A percentile compares a stretch with the other conserved stretches of the same genome.
These are phyloP conservation scores for Pyrenophora teres DNA, from an alignment of 2,329 filamentous ascomycete genomes.

Conservation along the genomic window DNA sequence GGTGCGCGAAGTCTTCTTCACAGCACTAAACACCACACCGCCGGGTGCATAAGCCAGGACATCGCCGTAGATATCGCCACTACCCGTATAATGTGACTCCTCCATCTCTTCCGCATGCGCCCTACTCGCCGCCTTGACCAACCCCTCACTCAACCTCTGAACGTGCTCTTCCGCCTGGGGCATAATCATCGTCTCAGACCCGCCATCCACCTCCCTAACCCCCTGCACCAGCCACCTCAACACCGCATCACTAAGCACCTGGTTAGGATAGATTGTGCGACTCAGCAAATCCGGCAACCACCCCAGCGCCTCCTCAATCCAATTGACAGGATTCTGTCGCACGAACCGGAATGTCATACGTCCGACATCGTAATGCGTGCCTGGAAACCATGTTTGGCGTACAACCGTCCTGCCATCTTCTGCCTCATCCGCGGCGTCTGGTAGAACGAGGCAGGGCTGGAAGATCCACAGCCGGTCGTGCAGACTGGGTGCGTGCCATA, in stretches of 20 bases:
- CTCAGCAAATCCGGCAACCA: slow-evolving; percentile 33
- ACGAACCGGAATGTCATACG: slow-evolving; percentile 45
- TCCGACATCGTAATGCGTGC: slow-evolving; percentile 46
- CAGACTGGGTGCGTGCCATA: slow-evolving; percentile 40
- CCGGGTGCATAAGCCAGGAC: slow-evolving; percentile 37
- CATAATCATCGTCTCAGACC: slow-evolving; percentile 21
- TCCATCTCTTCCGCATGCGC: not conserved
- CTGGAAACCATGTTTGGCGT: slow-evolving; percentile 44
- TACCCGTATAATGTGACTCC: slow-evolving; percentile 23
- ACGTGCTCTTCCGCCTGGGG: slow-evolving; percentile 21
- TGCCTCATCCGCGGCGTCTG: slow-evolving; percentile 5
- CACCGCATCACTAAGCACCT: slow-evolving; percentile 40
- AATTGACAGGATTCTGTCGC: slow-evolving; percentile 32
- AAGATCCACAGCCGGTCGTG: slow-evolving; percentile 46
- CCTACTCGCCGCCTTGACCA: slow-evolving; percentile 5
- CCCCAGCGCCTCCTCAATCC: slow-evolving; percentile 35
- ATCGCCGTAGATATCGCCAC: slow-evolving; percentile 42
- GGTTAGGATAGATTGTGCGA: slow-evolving; percentile 40
- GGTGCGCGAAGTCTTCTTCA: slow-evolving; percentile 20
- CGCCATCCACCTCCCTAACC: slow-evolving; percentile 23
- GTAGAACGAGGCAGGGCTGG: slow-evolving; percentile 25
- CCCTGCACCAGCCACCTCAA: slow-evolving; percentile 38
- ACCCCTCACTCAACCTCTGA: slow-evolving; percentile 11
- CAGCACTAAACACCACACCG: slow-evolving; percentile 23
- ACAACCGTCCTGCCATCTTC: slow-evolving; percentile 20